These are phyloP conservation scores for Rubia yunnanensis DNA, from an alignment of 257 asterid genomes.

Conservation along the genomic window DNA sequence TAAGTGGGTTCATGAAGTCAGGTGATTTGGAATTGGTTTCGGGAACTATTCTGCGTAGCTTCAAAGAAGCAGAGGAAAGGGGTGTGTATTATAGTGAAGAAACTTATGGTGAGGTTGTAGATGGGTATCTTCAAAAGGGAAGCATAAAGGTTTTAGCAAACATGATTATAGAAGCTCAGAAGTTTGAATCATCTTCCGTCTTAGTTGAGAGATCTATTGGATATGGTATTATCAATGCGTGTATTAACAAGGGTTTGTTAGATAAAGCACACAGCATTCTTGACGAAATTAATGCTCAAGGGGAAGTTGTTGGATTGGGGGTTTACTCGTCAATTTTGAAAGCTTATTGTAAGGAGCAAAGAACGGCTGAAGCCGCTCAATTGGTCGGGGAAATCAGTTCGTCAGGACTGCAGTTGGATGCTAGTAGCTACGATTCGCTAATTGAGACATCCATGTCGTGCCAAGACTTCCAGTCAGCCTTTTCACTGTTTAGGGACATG, in stretches of 20 bases:
- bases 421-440: conserved; percentile 50
- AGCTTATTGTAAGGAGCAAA: conserved; percentile 64
- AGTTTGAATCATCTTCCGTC: conserved; percentile 47
- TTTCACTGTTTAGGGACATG: conserved; percentile 89
- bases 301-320: conserved; percentile 58
- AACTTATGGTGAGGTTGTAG: conserved; percentile 55
- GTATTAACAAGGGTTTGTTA: conserved; percentile 47
- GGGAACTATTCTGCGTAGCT: conserved; percentile 36
- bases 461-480: conserved; percentile 95
- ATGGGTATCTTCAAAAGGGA: conserved; percentile 47
- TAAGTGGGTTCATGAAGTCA: conserved; percentile 65
- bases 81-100: conserved; percentile 30
- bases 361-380: conserved; percentile 89
- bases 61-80: conserved; percentile 37
- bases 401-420: conserved; percentile 58
- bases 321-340: conserved; percentile 69
- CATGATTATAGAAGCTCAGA: conserved; percentile 65
- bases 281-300: conserved; percentile 80
- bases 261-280: conserved; percentile 74
- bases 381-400: conserved; percentile 57
- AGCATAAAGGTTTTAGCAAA: conserved; percentile 46
- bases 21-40: conserved; percentile 50
- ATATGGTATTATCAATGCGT: conserved; percentile 59
- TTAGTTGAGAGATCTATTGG: conserved; percentile 57
- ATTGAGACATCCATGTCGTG: conserved; percentile 83